These are phyloP conservation scores for Fusarium verrucosum DNA, from an alignment of 2,329 filamentous ascomycete genomes.

Conservation along the genomic window DNA sequence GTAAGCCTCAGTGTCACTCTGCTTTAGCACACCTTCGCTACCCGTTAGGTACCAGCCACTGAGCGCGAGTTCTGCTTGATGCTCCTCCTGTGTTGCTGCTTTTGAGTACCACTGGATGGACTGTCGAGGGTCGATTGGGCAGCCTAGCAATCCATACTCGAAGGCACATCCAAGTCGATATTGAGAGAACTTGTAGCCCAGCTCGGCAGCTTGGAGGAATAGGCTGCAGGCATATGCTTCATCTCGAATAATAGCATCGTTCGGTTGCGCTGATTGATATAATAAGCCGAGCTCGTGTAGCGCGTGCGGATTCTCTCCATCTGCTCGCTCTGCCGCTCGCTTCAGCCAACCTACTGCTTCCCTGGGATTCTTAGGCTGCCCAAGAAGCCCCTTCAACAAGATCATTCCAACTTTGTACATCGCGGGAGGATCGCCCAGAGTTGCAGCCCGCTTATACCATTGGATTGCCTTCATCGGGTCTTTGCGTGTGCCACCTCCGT, in stretches of 20 bases:
- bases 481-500: conserved; percentile 89
- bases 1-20: conserved; percentile 96
- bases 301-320: conserved; percentile 91
- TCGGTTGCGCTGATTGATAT: conserved; percentile 70
- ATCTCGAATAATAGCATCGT: conserved; percentile 81
- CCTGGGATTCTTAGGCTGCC: conserved; percentile 80
- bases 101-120: conserved; percentile 95
- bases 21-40: conserved; percentile 83
- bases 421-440: conserved; percentile 87
- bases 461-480: conserved; percentile 95
- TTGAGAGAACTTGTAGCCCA: conserved; percentile 96
- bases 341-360: conserved; percentile 95
- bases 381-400: conserved; percentile 89
- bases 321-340: conserved; percentile 86
- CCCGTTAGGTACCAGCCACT: conserved; percentile 97
- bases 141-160: conserved; percentile 88
- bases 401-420: conserved; percentile 99
- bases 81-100: conserved; percentile 91
- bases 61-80: conserved; percentile 86
- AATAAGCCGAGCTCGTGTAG: conserved; percentile 84
- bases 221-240: conserved; percentile 82
- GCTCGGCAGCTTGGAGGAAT: conserved; percentile 83
- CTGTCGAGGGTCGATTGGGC: conserved; percentile 80
- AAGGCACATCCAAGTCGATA: conserved; percentile 87
- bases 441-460: conserved; percentile 95